These are phyloP conservation scores for Dioscorea zingiberensis DNA, from an alignment of 106 monocot genomes.

Conservation along the genomic window DNA sequence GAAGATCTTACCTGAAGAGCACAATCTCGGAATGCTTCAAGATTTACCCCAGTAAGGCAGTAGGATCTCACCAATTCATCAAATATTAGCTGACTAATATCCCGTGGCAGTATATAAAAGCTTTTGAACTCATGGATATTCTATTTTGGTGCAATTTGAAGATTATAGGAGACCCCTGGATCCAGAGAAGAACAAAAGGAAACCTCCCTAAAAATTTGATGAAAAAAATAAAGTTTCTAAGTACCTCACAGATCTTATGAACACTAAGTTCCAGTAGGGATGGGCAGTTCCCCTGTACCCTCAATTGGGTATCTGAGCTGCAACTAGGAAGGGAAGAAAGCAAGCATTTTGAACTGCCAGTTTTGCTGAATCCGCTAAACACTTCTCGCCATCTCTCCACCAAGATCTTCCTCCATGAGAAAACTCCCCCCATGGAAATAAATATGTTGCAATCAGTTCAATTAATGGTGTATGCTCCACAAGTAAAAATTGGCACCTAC, in stretches of 20 bases:
- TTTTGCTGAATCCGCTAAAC: slow-evolving; percentile 50
- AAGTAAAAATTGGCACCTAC: too few relatives aligned
- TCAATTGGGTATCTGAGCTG: slow-evolving; percentile 16
- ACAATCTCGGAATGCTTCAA: slow-evolving; percentile 80
- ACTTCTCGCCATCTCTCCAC: slow-evolving; percentile 40
- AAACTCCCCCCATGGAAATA: slow-evolving; percentile 71
- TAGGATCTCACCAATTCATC: slow-evolving; percentile 70
- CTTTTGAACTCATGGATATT: slow-evolving; percentile 59
- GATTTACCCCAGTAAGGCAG: slow-evolving; percentile 50
- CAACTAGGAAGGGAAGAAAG: slow-evolving; percentile 48
- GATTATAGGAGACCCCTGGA: background rate
- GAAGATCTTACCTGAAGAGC: slow-evolving; percentile 79
- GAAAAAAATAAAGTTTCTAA: background rate
- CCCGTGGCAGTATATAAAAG: slow-evolving; percentile 84
- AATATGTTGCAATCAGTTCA: too few relatives aligned
- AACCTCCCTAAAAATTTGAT: background rate
- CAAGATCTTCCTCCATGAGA: slow-evolving; percentile 75
- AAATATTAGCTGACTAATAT: slow-evolving; percentile 94
- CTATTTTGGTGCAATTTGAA: slow-evolving; percentile 25
- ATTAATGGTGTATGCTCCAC: too few relatives aligned
- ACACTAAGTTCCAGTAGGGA: slow-evolving; percentile 80
- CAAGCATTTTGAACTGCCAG: slow-evolving; percentile 84
- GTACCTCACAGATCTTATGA: slow-evolving; percentile 64
- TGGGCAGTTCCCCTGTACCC: slow-evolving; percentile 39
- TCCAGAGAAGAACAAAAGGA: background rate